phyloP scores from a whole-genome alignment of 208 protist genomes.

The Leishmania tropica region DNA sequence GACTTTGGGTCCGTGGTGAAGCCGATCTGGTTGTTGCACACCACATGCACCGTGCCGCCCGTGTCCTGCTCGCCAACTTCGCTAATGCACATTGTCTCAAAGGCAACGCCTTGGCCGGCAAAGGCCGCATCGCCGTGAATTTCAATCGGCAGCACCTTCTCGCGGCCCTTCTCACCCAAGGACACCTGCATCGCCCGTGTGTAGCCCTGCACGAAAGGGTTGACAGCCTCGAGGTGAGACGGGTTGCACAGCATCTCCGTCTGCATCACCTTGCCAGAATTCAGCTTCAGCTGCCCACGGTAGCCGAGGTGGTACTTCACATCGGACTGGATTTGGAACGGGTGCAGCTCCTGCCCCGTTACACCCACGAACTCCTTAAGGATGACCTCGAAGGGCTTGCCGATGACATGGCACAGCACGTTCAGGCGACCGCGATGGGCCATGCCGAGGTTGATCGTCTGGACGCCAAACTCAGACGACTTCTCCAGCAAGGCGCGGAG shows the following conservation, averaged over 20 bases:
- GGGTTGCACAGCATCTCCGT: constrained; percentile 98
- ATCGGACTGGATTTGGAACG: constrained; percentile 96
- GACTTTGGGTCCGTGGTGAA: constrained; percentile 98
- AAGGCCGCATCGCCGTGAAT: constrained; percentile 99
- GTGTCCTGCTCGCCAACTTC: constrained; percentile 94
- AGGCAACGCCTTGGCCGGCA: constrained; percentile 96
- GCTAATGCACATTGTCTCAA: constrained; percentile 96
- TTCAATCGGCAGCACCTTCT: constrained; percentile 88
- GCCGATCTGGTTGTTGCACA: constrained; percentile 99
- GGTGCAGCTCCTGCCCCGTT: constrained; percentile 61
- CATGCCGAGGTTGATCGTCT: constrained; percentile 98
- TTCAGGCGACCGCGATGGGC: constrained; percentile 98
- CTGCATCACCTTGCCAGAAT: constrained; percentile 85
- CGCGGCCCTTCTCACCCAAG: constrained; percentile 49
- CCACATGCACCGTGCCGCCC: constrained; percentile 98
- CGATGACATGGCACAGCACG: constrained; percentile 96
- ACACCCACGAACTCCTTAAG: constrained; percentile 93
- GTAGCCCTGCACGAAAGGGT: constrained; percentile 98
- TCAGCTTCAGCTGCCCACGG: constrained; percentile 64
- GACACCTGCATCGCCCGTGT: constrained; percentile 94
- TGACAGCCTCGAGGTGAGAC: constrained; percentile 99
- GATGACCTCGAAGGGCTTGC: constrained; percentile 94
- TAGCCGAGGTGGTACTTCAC: constrained; percentile 99
- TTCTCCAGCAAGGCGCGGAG: constrained; percentile 94
- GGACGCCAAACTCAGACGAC: constrained; percentile 85